Evolutionary conservation across 371 early-diverging fungal genomes (phyloP), one percentile per base, ranked within the genome.

Genomic region (Lichtheimia ramosa): DNA sequence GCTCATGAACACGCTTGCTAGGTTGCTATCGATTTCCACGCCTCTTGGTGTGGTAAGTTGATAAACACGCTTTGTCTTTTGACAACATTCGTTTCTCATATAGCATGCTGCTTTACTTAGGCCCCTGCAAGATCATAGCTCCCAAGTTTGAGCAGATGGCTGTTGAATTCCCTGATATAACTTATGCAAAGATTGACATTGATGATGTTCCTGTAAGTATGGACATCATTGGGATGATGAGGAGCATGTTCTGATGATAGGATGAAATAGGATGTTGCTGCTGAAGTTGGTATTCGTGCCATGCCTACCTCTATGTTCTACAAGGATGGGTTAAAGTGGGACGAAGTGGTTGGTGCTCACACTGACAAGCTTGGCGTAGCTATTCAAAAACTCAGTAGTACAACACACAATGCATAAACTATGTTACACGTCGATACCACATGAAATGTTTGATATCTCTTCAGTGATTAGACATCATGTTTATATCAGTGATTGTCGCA

Each of bases 241-340:
- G 16, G 8, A 23, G 18, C 27, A 8, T 16, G 18, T 0, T 25
- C 39, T n/a, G 40, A 42, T 10, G 1, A n/a, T 14, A 42, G 2
- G 10, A 34, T n/a, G 18, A 13, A 3, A 2, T 27, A 82, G 75
- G 93, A 91, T n/a, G 80, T 94, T 65, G 87, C 92, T 50, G 73
- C 77, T 50, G 65, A 71, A 14, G 83, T 81, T 43, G 75, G 75
- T 8, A 78, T 97, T 70, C 82, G 82, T 25, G 92, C 96, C 61
- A 96, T 96, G 96, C 97, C 97, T 50, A 95, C 96, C 39, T 90
- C 96, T 83, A 81, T 85, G 66, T 78, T 89, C 78, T 91, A 84
- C 83, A 74, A 86, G 69, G 62, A 85, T 16, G 94, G 94, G 52
- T 41, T 74, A n/a, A 82, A 87, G 81, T 66, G 89, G 39, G 84